Evolutionary conservation across 2,329 filamentous ascomycete genomes (phyloP).

Genomic region (Penicillium paneum): DNA sequence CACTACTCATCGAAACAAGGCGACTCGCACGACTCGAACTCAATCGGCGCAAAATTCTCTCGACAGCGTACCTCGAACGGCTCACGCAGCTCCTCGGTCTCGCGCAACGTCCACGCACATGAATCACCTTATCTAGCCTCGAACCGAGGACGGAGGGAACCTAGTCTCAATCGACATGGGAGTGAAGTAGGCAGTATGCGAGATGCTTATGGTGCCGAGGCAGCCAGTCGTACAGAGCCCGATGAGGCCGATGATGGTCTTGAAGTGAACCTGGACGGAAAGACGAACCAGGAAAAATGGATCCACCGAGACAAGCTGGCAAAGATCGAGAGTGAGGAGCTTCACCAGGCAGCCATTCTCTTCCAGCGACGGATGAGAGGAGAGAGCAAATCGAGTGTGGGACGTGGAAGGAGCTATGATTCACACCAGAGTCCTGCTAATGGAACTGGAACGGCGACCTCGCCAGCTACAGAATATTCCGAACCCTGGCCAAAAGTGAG

Average conservation of each 20-base stretch:
- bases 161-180: constrained; percentile 35
- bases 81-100: constrained; percentile 41
- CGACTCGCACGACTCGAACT: constrained; percentile 39
- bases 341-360: constrained; percentile 48
- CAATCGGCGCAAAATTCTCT: constrained; percentile 26
- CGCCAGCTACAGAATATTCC: constrained; percentile 27
- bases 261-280: constrained; percentile 10
- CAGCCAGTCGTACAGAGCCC: constrained; percentile 16
- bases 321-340: constrained; percentile 50
- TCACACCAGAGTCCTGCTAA: constrained; percentile 31
- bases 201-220: constrained; percentile 29
- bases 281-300: constrained; percentile 44
- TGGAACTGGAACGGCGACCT: constrained; percentile 24
- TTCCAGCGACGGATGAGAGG: constrained; percentile 39
- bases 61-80: constrained; percentile 35
- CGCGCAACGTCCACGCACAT: constrained; percentile 29
- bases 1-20: constrained; percentile 32
- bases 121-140: constrained; percentile 29
- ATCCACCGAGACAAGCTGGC: constrained; percentile 52
- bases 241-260: constrained; percentile 19
- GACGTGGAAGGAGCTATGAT: constrained; percentile 40
- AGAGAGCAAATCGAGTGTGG: constrained; percentile 35
- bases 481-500: constrained; percentile 37
- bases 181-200: constrained; percentile 40
- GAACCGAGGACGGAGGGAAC: constrained; percentile 34